Conservation (phyloP, 768 basidiomycete species). For the Lactarius sanguifluus region DNA sequence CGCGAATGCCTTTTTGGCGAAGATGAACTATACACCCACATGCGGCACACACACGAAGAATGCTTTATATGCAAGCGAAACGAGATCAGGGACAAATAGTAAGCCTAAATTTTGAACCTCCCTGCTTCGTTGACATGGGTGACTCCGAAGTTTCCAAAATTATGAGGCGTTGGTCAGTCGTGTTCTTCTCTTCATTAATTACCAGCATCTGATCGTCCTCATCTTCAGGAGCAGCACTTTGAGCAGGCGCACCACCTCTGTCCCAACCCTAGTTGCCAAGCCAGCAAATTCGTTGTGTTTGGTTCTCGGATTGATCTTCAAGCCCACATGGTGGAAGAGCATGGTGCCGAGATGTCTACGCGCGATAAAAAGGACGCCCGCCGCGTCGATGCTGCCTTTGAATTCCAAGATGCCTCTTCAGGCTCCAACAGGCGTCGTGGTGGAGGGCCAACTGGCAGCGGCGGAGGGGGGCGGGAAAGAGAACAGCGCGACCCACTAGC, state of each 20-base stretch:
- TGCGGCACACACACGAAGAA: slow-evolving; percentile 93
- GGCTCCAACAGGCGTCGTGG: slow-evolving; percentile 42
- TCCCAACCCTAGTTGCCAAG: slow-evolving; percentile 66
- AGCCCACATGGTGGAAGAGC: slow-evolving; percentile 86
- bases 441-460: slow-evolving; percentile 38
- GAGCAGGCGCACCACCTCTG: slow-evolving; percentile 77
- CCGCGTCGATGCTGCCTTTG: slow-evolving; percentile 63
- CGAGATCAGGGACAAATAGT: slow-evolving; percentile 84
- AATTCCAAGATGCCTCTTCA: slow-evolving; percentile 59
- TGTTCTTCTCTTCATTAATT: background rate
- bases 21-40: slow-evolving; percentile 91
- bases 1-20: slow-evolving; percentile 91
- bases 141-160: slow-evolving; percentile 61
- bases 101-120: slow-evolving; percentile 34
- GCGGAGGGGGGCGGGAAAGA: slow-evolving; percentile 52
- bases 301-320: slow-evolving; percentile 82
- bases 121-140: slow-evolving; percentile 1
- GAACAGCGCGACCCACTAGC: slow-evolving; percentile 43
- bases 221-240: slow-evolving; percentile 68
- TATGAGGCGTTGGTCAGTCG: slow-evolving; percentile 67
- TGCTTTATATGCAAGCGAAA: slow-evolving; percentile 92
- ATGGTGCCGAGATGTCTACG: slow-evolving; percentile 70
- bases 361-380: slow-evolving; percentile 68
- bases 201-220: background rate
- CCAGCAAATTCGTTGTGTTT: slow-evolving; percentile 94